Base-by-base conservation (phyloP, 2,329 filamentous ascomycete genomes). In the Chaetomium sp. region DNA sequence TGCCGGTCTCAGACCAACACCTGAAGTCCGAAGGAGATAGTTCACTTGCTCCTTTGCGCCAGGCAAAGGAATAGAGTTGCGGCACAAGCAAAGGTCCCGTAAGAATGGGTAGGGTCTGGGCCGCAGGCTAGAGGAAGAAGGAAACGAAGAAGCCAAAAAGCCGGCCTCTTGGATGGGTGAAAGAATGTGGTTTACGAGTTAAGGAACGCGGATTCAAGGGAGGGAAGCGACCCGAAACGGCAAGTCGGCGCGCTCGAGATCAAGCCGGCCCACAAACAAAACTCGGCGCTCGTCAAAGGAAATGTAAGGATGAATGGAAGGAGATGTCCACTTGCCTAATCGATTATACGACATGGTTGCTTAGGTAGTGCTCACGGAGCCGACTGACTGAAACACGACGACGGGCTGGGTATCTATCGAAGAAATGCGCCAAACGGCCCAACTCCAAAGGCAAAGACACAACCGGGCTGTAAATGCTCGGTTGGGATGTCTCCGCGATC, bases 331-430 rank as follows among this genome's bases (percentile, higher is more conserved):
- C 86, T 80, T 83, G 86, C 89, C 87, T 82, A 91, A 78, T 72
- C 88, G 87, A 81, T 91, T 90, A 81, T 92, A 92, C 75, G 87
- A 85, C 87, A 91, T 90, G 78, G 75, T 78, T 73, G 54, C 57
- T 55, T 53, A n/a, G n/a, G n/a, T n/a, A 33, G 49, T 47, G 56
- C 25, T 64, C 62, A 51, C 57, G 49, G 61, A 42, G 35, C 21
- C 38, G 51, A 63, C 56, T 64, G 62, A 63, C 56, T 56, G 54
- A 57, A 42, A 42, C 35, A 53, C 64, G 56, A 65, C 23, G 60
- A 51, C 29, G 57, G 61, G 56, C 33, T 33, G 45, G 54, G 62
- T 57, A 63, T 58, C 53, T 60, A 45, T 35, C 38, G 56, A 57
- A 31, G 50, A 60, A 38, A 38, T 38, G 35, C 35, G 35, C 35